A percentile compares a stretch with the other conserved stretches of the same genome.
Conservation (phyloP, 2,329 filamentous ascomycete species). For the Ceratocystis huliohia region DNA sequence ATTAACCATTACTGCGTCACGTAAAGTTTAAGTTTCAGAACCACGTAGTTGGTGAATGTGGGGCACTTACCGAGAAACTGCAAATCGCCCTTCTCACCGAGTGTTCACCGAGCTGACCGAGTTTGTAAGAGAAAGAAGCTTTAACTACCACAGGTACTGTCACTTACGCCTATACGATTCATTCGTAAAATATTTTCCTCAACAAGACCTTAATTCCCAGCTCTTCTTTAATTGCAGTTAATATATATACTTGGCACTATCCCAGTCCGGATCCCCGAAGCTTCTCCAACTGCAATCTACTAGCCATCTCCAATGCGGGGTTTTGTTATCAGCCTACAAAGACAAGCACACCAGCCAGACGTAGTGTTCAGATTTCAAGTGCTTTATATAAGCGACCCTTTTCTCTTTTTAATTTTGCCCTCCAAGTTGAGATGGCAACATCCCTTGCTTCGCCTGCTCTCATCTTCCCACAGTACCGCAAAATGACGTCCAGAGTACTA, state of each 20-base stretch:
- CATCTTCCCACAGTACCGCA: conserved; percentile 14
- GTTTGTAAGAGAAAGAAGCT: no score
- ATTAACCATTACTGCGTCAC: neutral
- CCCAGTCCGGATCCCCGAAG: neutral
- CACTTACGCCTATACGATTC: no score
- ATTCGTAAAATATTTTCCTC: no score
- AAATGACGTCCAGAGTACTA: conserved; percentile 29
- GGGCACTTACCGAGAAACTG: conserved; percentile 4
- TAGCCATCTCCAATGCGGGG: conserved; percentile 4
- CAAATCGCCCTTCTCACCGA: neutral
- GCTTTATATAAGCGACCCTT: neutral
- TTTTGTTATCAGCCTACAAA: neutral
- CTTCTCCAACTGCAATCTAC: neutral
- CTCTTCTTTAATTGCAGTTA: neutral
- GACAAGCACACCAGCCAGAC: neutral
- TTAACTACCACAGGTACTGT: no score
- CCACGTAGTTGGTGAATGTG: neutral
- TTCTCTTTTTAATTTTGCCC: neutral
- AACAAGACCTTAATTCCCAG: neutral
- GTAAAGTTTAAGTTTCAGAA: neutral
- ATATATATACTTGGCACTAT: neutral
- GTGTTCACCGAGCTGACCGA: neutral
- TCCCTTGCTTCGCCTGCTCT: conserved; percentile 13
- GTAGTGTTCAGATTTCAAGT: neutral
- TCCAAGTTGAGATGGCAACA: neutral